phyloP scores from a whole-genome alignment of 2,329 filamentous ascomycete genomes.

The Ophiostoma piceae region DNA sequence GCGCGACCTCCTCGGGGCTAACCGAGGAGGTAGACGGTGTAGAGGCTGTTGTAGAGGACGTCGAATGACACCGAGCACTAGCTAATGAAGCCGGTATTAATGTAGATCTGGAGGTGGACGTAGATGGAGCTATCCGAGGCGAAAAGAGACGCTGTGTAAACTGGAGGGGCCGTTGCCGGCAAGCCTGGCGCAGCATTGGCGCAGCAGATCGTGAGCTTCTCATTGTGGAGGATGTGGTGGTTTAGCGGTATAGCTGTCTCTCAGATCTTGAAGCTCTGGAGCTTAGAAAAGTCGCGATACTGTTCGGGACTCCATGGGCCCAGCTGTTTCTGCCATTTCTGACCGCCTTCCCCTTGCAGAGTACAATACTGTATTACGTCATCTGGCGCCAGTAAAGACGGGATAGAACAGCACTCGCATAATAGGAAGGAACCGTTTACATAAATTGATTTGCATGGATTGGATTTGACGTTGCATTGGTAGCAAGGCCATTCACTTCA shows the following conservation, averaged over 20 bases:
- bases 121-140: not conserved
- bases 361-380: not conserved
- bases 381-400: not conserved
- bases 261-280: not conserved
- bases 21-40: conserved; percentile 56
- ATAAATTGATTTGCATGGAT: too few relatives aligned
- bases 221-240: conserved; percentile 3
- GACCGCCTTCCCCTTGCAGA: conserved; percentile 18
- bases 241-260: not conserved
- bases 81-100: not conserved
- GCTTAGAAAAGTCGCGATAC: not conserved
- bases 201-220: conserved; percentile 18
- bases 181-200: conserved; percentile 21
- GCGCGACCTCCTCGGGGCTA: conserved; percentile 81
- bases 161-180: conserved; percentile 7
- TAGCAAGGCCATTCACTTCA: not conserved
- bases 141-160: not conserved
- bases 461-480: not conserved
- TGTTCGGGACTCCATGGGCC: not conserved
- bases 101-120: not conserved
- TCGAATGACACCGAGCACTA: conserved; percentile 10
- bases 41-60: conserved; percentile 29
- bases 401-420: too few relatives aligned
- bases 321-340: conserved; percentile 11
- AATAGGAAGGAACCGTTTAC: too few relatives aligned